phyloP scores from a whole-genome alignment of 805 yeast species.

The Lipomyces sp. region DNA sequence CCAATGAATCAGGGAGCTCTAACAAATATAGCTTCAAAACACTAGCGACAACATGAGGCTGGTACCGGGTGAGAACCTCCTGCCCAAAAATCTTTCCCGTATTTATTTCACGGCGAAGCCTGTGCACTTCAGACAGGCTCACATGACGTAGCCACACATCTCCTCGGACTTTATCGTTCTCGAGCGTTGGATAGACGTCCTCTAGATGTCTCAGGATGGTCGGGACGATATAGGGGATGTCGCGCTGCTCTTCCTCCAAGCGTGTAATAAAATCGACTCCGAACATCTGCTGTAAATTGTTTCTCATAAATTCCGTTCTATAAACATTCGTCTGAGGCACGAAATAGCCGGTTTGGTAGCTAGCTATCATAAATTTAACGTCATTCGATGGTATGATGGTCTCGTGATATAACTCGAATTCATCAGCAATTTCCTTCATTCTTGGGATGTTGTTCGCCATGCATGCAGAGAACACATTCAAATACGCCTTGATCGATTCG shows the following conservation, averaged over 20 bases:
- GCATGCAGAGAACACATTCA: slow-evolving; percentile 71
- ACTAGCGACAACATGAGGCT: slow-evolving; percentile 66
- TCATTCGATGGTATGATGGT: slow-evolving; percentile 73
- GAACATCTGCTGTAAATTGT: slow-evolving; percentile 65
- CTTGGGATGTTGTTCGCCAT: slow-evolving; percentile 64
- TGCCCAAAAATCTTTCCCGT: slow-evolving; percentile 41
- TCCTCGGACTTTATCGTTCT: slow-evolving; percentile 68
- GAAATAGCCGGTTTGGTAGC: slow-evolving; percentile 74
- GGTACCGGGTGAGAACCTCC: slow-evolving; percentile 46
- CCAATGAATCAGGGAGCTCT: slow-evolving; percentile 78
- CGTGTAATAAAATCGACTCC: slow-evolving; percentile 78
- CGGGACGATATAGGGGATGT: slow-evolving; percentile 71
- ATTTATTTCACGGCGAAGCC: slow-evolving; percentile 60
- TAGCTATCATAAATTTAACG: slow-evolving; percentile 65
- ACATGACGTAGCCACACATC: slow-evolving; percentile 72
- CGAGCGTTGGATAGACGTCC: slow-evolving; percentile 64
- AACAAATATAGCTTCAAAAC: slow-evolving; percentile 72
- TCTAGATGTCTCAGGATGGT: slow-evolving; percentile 71
- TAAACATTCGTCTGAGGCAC: slow-evolving; percentile 73
- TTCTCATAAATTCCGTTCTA: slow-evolving; percentile 78
- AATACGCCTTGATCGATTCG: slow-evolving; percentile 73
- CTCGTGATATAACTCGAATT: slow-evolving; percentile 67
- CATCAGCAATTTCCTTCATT: slow-evolving; percentile 64
- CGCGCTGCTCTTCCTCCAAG: slow-evolving; percentile 70
- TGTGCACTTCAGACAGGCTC: slow-evolving; percentile 63